Evolutionary conservation across 805 yeast species (phyloP), one percentile per base, ranked within the genome.

Genomic region (Kodamaea jinghongensis): DNA sequence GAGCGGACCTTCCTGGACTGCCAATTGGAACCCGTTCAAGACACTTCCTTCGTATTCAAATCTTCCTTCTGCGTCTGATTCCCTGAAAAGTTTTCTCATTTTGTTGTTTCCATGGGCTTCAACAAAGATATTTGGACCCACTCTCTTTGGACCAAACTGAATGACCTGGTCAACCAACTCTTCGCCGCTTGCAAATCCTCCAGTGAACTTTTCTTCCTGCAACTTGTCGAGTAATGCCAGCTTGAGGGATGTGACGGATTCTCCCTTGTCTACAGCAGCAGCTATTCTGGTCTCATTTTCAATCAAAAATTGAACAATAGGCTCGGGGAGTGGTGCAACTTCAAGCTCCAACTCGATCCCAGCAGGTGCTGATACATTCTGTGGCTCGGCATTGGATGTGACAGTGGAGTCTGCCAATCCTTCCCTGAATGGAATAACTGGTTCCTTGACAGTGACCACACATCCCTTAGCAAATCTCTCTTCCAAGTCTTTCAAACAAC

Each of bases 381-480:
- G 51, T 1, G 30, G 38, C 2, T 45, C 44, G 8, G 41, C 54
- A 15, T 30, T 29, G 12, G 79, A 6, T 69, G 43, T 14, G 8
- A 43, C 44, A 32, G 73, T 75, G 71, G 80, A 65, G 10, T 76
- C 81, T 8, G 75, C 60, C 4, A 87, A 79, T 0, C 97, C 86
- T 59, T 93, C 99, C 46, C 96, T 69, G 58, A 84, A 93, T 8
- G 99, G 98, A 48, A 93, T 95, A 15, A 86, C 91, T 0, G 99
- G 98, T 52, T 87, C 86, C 17, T 96, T 91, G 23, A 82, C 78
- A 3, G 84, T 78, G 8, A 93, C 81, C 36, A 88, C 96, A 50
- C 89, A 78, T 9, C 90, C 89, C 38, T 62, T 65, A 0, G 98
- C 97, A 73, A 89, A 93, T 50, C 98, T 71, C 52, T 87, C 96